phyloP scores from a whole-genome alignment of 2,329 filamentous ascomycete genomes.

The Penicillium sp. region DNA sequence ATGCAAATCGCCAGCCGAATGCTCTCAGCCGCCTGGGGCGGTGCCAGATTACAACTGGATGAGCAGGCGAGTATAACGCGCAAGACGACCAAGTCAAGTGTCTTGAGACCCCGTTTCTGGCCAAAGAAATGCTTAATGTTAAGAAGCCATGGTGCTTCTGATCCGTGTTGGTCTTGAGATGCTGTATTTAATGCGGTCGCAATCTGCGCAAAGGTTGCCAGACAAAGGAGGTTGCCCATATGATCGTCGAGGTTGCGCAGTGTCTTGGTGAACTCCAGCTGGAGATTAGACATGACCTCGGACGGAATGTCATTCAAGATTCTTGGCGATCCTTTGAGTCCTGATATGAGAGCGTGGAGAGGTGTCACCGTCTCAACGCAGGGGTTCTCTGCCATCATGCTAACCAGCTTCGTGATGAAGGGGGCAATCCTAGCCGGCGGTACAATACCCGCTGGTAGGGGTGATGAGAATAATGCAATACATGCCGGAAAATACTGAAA shows the following conservation, averaged over 20 bases:
- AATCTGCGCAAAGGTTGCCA: constrained; percentile 41
- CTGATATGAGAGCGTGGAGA: constrained; percentile 34
- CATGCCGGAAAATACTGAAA: constrained; percentile 33
- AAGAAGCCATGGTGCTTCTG: constrained; percentile 31
- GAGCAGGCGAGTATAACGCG: constrained; percentile 42
- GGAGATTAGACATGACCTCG: constrained; percentile 37
- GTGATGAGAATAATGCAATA: constrained; percentile 34
- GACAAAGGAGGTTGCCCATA: constrained; percentile 41
- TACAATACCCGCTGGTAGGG: constrained; percentile 29
- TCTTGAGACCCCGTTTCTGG: constrained; percentile 39
- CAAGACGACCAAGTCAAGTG: constrained; percentile 42
- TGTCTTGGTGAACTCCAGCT: constrained; percentile 37
- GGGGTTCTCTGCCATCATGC: constrained; percentile 29
- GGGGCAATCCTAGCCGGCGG: constrained; percentile 33
- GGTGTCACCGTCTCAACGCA: constrained; percentile 34
- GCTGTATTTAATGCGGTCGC: constrained; percentile 17
- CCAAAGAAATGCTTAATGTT: constrained; percentile 42
- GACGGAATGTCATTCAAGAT: constrained; percentile 31
- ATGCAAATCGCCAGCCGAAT: constrained; percentile 39
- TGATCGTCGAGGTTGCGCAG: constrained; percentile 41
- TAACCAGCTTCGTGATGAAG: constrained; percentile 35
- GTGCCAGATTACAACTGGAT: constrained; percentile 31
- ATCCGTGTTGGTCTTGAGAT: constrained; percentile 14
- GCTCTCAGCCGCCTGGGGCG: constrained; percentile 32
- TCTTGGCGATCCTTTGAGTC: constrained; percentile 27